Evolutionary conservation across 2,329 filamentous ascomycete genomes (phyloP).

Genomic region (Alternaria longipes): DNA sequence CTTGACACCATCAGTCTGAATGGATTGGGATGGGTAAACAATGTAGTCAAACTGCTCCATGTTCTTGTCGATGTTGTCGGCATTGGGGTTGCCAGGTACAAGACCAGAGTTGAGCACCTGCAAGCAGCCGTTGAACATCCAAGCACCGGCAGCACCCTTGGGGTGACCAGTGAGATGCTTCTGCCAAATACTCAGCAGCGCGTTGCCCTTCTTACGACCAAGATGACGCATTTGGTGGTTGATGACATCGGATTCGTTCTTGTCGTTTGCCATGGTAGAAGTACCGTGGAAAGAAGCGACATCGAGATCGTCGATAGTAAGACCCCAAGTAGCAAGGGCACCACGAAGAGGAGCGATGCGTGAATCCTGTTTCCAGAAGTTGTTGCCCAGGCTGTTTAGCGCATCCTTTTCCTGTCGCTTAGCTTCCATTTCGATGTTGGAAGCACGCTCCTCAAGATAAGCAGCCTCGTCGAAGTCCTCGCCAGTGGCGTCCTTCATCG

Average conservation of each 20-base stretch:
- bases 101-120: constrained; percentile 94
- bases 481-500: constrained; percentile 77
- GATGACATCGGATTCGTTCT: constrained; percentile 98
- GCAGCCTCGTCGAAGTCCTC: constrained; percentile 79
- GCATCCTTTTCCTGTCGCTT: constrained; percentile 92
- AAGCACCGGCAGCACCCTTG: constrained; percentile 98
- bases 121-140: constrained; percentile 99
- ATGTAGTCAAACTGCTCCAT: constrained; percentile 99
- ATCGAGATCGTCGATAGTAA: constrained; percentile 93
- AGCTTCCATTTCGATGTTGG: constrained; percentile 89
- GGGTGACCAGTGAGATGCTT: constrained; percentile 99
- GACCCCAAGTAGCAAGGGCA: constrained; percentile 95
- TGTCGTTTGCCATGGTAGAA: constrained; percentile 98
- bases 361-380: constrained; percentile 97
- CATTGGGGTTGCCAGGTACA: constrained; percentile 96
- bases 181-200: constrained; percentile 96
- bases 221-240: constrained; percentile 96
- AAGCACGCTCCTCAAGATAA: constrained; percentile 84
- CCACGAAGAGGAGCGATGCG: constrained; percentile 95
- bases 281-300: constrained; percentile 99
- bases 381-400: constrained; percentile 91
- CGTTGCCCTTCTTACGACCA: constrained; percentile 95
- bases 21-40: constrained; percentile 91
- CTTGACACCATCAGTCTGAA: constrained; percentile 98
- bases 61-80: constrained; percentile 93